Percentiles rank a stretch among this genome's conserved stretches.
Evolutionary conservation across 176 grass and related monocot genomes (phyloP).

Genomic region (Zea luxurians): DNA sequence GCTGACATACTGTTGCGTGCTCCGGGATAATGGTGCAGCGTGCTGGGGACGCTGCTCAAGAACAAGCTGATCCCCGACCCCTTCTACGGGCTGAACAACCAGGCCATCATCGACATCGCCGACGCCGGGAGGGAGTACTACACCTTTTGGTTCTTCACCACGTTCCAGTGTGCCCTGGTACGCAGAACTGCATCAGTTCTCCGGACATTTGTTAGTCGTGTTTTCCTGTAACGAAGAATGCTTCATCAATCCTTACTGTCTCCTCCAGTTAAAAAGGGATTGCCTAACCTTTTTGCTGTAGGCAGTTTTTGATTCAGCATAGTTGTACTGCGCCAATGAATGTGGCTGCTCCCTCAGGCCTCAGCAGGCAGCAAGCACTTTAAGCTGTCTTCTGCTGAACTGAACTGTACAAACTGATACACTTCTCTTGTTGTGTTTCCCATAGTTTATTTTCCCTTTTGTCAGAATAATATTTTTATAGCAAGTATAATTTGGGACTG

Average conservation of each 20-base stretch:
- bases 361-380: not conserved
- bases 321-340: not conserved
- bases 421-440: constrained; percentile 3
- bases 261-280: not conserved
- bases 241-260: not conserved
- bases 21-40: constrained; percentile 44
- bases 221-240: not conserved
- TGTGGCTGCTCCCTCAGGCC: not conserved
- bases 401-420: not conserved
- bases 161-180: constrained; percentile 74
- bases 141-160: constrained; percentile 97
- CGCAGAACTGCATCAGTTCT: not conserved
- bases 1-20: constrained; percentile 21
- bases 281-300: not conserved
- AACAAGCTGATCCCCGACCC: constrained; percentile 86
- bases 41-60: constrained; percentile 86
- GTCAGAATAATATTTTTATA: not conserved
- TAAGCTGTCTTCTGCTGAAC: constrained; percentile 14
- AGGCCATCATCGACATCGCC: constrained; percentile 90
- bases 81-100: constrained; percentile 95
- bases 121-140: constrained; percentile 89
- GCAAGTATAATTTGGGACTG: no score
- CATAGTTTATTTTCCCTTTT: not conserved
- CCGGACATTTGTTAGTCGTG: not conserved
- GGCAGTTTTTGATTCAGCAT: not conserved